These are phyloP conservation scores for Emydomyces testavorans DNA, from an alignment of 2,329 filamentous ascomycete species.

Conservation along the genomic window DNA sequence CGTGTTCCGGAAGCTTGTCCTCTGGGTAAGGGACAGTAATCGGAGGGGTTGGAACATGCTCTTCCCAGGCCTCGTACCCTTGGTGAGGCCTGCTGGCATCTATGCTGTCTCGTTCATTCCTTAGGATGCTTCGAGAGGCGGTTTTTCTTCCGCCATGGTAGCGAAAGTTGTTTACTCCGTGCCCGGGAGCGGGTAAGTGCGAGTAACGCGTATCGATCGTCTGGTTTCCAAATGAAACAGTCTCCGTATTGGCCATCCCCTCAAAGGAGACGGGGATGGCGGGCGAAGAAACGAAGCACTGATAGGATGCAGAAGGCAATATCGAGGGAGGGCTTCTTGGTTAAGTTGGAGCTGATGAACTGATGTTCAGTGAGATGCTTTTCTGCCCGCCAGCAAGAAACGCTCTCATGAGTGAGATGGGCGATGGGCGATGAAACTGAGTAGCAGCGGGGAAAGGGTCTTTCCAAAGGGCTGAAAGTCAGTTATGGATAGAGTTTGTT, in stretches of 20 bases:
- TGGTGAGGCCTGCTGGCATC: neutral
- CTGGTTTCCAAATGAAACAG: conserved; percentile 11
- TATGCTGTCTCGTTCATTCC: neutral
- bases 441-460: neutral
- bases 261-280: conserved; percentile 9
- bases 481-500: neutral
- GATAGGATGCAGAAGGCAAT: neutral
- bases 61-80: neutral
- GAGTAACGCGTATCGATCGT: conserved; percentile 11
- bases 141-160: conserved; percentile 8
- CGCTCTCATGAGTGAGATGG: neutral
- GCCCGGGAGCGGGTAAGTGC: neutral
- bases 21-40: conserved; percentile 35
- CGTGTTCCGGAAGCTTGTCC: conserved; percentile 23
- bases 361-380: neutral
- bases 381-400: neutral
- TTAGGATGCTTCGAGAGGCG: neutral
- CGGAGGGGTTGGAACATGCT: conserved; percentile 15
- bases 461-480: neutral
- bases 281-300: neutral
- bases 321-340: neutral
- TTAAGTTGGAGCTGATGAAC: neutral
- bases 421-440: neutral
- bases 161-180: neutral
- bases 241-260: conserved; percentile 15